Evolutionary conservation across 177 flowering plant genomes (phyloP), one percentile per base, ranked within the genome.

Genomic region (Telopea speciosissima): DNA sequence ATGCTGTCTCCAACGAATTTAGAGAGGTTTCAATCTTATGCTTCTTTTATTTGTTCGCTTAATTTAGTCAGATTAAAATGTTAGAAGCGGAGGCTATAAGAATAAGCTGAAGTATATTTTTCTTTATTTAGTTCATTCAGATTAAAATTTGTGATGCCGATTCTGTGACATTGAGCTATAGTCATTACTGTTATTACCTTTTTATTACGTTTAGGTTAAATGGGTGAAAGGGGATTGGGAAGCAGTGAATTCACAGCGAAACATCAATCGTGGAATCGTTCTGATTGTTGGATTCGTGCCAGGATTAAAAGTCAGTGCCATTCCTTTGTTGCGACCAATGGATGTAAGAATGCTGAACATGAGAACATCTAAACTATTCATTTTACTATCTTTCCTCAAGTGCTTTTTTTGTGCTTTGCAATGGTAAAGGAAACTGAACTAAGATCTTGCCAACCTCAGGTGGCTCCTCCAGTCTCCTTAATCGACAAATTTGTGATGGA

Each of bases 221-320:
- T 80, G 83, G 84, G 70, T 63, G 64, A 72, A 65, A 7, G 70
- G 58, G 25, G 66, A 63, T 36, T 11, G 3, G 14, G 64, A 33
- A 9, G 71, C 45, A 21, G 59, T 33, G 16, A 68, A 69, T 72
- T 72, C 61, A 16, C 61, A 66, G 24, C 54, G 17, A 28, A 68
- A 69, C 36, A 23, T 21, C 24, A 44, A 71, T 67, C 62, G 68
- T 2, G 91, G 91, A n/a, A 72, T 88, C 28, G 67, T 76, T 63
- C 40, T 91, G 79, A 83, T 80, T 5, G 79, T 91, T 63, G 93
- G 93, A 14, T 88, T 77, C 71, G 45, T 91, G 21, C 94, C 94
- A 0, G 97, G 97, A 59, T 28, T 91, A 52, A 89, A 78, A 79
- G 90, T 86, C 62, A 76, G 66, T 75, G 76, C 76, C 0, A 72